phyloP scores from a whole-genome alignment of 169 alveolate species.

The Babesia ovis region DNA sequence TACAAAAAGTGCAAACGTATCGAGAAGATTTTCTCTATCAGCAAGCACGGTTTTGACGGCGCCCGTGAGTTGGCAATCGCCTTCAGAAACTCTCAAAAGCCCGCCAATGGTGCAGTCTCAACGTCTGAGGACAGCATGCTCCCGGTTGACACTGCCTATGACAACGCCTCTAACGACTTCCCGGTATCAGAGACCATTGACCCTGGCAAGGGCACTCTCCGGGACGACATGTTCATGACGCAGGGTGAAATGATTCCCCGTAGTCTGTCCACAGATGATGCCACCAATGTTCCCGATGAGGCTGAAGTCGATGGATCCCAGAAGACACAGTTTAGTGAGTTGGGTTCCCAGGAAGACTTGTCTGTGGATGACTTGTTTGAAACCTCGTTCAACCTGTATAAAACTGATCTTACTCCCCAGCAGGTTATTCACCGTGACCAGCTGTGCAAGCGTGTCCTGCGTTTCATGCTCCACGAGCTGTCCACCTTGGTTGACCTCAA shows the following conservation, averaged over 20 bases:
- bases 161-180: constrained; percentile 16
- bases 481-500: constrained; percentile 72
- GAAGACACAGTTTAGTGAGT: neutral
- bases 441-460: constrained; percentile 73
- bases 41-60: constrained; percentile 81
- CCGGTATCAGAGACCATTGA: constrained; percentile 13
- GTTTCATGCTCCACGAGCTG: constrained; percentile 75
- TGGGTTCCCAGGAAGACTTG: neutral
- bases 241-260: neutral
- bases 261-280: neutral
- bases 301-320: neutral
- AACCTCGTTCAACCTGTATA: constrained; percentile 19
- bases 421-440: constrained; percentile 59
- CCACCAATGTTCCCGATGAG: neutral
- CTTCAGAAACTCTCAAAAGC: constrained; percentile 82
- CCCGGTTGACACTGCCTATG: constrained; percentile 20
- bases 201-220: neutral
- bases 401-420: constrained; percentile 37
- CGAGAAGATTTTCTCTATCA: constrained; percentile 78
- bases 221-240: neutral
- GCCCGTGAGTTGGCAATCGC: constrained; percentile 79
- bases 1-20: constrained; percentile 81
- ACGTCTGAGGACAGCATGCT: constrained; percentile 4
- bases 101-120: constrained; percentile 29
- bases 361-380: constrained; percentile 7